Conservation (phyloP, 768 basidiomycete species). For the Kwoniella newhampshirensis region DNA sequence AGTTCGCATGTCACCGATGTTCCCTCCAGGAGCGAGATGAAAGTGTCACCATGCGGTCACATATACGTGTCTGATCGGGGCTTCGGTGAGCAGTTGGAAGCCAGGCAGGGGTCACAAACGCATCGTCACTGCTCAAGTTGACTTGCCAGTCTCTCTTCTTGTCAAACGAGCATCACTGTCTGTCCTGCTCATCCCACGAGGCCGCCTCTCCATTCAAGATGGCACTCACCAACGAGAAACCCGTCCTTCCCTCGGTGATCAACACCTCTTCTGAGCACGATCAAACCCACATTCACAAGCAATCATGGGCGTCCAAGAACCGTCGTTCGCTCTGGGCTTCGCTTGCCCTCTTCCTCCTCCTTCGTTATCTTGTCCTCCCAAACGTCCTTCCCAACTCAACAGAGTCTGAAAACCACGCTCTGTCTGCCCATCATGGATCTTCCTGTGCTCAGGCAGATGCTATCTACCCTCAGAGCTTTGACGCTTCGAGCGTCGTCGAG, state of each 20-base stretch:
- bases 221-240: conserved; percentile 12
- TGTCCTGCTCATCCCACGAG: too few species aligned
- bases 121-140: too few species aligned
- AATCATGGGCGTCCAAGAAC: conserved; percentile 4
- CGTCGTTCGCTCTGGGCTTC: conserved; percentile 13
- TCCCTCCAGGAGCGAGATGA: too few species aligned
- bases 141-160: too few species aligned
- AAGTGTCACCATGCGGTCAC: too few species aligned
- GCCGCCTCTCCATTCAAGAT: conserved; percentile 7
- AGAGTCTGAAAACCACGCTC: too few species aligned
- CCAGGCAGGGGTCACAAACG: too few species aligned
- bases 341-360: conserved; percentile 13
- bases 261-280: background rate
- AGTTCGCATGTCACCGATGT: too few species aligned
- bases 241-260: conserved; percentile 14
- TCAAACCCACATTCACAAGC: background rate
- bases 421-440: background rate
- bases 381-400: background rate
- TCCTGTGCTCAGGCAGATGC: conserved; percentile 29
- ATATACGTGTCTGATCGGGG: too few species aligned
- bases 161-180: too few species aligned
- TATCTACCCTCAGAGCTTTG: conserved; percentile 21
- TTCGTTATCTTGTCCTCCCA: conserved; percentile 5
- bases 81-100: too few species aligned
- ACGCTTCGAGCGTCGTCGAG: conserved; percentile 25